A percentile compares a stretch with the other conserved stretches of the same genome.
Conservation (phyloP, 345 rosid species). For the Syzygium grande region DNA sequence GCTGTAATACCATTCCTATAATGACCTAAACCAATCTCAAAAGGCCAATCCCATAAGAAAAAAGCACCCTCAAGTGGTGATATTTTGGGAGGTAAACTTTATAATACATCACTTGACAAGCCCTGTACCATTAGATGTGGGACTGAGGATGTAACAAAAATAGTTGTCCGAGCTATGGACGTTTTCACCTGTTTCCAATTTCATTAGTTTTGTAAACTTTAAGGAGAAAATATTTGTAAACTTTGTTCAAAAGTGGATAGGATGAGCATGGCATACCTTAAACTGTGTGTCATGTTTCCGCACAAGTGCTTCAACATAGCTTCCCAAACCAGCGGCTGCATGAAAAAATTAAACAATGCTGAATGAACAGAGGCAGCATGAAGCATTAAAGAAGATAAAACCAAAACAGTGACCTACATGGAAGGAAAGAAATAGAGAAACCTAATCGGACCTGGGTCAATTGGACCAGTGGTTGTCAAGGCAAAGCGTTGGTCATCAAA, state of each 20-base stretch:
- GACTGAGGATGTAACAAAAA: not conserved
- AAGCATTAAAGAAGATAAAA: not conserved
- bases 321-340: slow-evolving; percentile 93
- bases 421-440: slow-evolving; percentile 8
- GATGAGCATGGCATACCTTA: slow-evolving; percentile 40
- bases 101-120: not conserved
- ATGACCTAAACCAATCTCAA: not conserved
- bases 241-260: not conserved
- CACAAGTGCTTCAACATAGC: slow-evolving; percentile 91
- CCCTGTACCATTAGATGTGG: not conserved
- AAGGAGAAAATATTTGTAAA: not conserved
- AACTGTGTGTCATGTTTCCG: slow-evolving; percentile 88
- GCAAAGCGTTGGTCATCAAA: slow-evolving; percentile 38
- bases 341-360: not conserved
- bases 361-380: not conserved
- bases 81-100: not conserved
- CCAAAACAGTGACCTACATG: not conserved
- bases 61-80: not conserved
- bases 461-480: slow-evolving; percentile 57
- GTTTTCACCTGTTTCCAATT: not conserved
- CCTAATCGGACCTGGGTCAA: slow-evolving; percentile 69
- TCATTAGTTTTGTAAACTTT: not conserved
- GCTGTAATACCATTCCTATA: not conserved
- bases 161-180: not conserved
- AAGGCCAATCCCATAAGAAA: not conserved